These are phyloP conservation scores for Melanogaster broomeanus DNA, from an alignment of 768 basidiomycete species.

Conservation along the genomic window DNA sequence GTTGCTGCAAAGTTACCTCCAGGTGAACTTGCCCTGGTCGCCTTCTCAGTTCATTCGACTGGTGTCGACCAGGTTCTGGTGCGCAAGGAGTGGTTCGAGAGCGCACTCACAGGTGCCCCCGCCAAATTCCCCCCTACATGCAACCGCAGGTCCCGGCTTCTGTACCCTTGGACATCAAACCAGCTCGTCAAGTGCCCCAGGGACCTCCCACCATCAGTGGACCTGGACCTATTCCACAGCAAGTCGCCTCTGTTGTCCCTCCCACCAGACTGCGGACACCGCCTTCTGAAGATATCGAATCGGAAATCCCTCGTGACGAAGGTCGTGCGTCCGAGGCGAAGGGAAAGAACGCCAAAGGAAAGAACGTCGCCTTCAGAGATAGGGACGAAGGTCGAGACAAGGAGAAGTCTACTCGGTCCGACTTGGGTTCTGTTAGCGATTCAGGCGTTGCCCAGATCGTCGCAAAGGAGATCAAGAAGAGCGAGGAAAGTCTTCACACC, in stretches of 20 bases:
- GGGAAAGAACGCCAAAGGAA: slow-evolving; percentile 49
- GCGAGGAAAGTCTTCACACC: slow-evolving; percentile 76
- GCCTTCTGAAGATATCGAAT: slow-evolving; percentile 74
- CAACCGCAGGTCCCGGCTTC: slow-evolving; percentile 30
- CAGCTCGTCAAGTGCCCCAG: slow-evolving; percentile 27
- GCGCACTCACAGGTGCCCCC: slow-evolving; percentile 54
- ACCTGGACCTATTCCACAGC: slow-evolving; percentile 14
- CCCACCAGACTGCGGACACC: slow-evolving; percentile 62
- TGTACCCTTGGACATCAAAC: slow-evolving; percentile 24
- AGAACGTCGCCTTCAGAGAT: slow-evolving; percentile 65
- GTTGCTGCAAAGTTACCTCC: slow-evolving; percentile 77
- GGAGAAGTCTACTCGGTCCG: slow-evolving; percentile 29
- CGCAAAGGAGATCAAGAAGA: slow-evolving; percentile 77
- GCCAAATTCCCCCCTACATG: slow-evolving; percentile 63
- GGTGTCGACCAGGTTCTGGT: slow-evolving; percentile 89
- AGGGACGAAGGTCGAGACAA: slow-evolving; percentile 51
- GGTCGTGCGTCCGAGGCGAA: slow-evolving; percentile 50
- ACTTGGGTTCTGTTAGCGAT: slow-evolving; percentile 45
- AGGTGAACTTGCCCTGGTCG: slow-evolving; percentile 78
- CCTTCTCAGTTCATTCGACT: slow-evolving; percentile 87
- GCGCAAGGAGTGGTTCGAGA: slow-evolving; percentile 82
- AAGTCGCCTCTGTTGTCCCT: slow-evolving; percentile 24
- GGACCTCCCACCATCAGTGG: slow-evolving; percentile 28
- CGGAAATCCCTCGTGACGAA: slow-evolving; percentile 63
- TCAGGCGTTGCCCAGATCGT: slow-evolving; percentile 58